Base-by-base conservation (phyloP, 202 grass and related monocot species). In the Alloteropsis angusta region DNA sequence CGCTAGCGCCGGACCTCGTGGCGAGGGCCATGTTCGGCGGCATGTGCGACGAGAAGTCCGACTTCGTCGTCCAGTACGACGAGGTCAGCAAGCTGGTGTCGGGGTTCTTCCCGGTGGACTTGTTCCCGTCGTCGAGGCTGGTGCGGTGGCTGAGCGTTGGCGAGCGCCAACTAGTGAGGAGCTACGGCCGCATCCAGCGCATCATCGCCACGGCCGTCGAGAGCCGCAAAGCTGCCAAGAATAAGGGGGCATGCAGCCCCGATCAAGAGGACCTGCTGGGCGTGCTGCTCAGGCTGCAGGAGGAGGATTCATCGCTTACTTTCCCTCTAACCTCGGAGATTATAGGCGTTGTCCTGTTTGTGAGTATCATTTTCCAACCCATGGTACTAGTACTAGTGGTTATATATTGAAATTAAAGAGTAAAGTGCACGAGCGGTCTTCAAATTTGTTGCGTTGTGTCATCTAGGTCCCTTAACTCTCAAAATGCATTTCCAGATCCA, bases 101-200 rank as follows among this genome's bases (percentile, higher is more conserved):
- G 0, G 79, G 87, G 0, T 90, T 86, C 37, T 79, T 21, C 37
- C 46, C 54, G 15, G 65, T 49, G 3, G 87, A 89, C 57, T 22
- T 89, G 47, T 89, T 86, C 65, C 87, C 87, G 32, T 90, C 87
- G 3, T 86, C 60, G 21, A 9, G 55, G 55, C 26, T 90, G 14
- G 58, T 66, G 5, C 49, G 73, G 18, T 45, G 72, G 59, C 26
- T 85, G 1, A 79, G 72, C 68, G 10, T 52, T 12, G 17, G 10
- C 37, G 39, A 74, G 8, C 45, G 34, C 3, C 42, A 30, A 59
- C 35, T 79, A 2, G 30, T 17, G 16, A 72, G 7, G 34, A 9
- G 61, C 28, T 55, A 64, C 32, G 39, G 7, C n/a, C 52, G 38
- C 22, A 41, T 86, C 1, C 72, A 86, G 30, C 48, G 3, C 4